These are phyloP conservation scores for Candida piceae DNA, from an alignment of 805 yeast genomes.

Conservation along the genomic window DNA sequence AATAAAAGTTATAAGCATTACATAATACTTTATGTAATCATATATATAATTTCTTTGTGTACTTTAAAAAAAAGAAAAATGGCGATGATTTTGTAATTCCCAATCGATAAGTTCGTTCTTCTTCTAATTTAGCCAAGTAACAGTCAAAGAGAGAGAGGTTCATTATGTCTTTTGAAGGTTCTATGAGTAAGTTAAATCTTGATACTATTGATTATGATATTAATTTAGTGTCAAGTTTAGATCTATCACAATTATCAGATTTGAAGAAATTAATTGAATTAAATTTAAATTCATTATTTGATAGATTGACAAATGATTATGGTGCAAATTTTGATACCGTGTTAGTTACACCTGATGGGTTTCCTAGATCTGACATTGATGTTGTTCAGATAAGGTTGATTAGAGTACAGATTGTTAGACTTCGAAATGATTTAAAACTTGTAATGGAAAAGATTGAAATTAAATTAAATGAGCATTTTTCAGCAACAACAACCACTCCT, in stretches of 20 bases:
- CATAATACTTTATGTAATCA: too few species aligned
- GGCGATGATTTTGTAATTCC: too few species aligned
- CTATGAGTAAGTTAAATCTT: constrained; percentile 19
- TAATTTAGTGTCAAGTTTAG: constrained; percentile 6
- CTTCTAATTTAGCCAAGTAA: too few species aligned
- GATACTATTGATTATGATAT: constrained; percentile 14
- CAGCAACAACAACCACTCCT: not conserved
- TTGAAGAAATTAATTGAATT: constrained; percentile 37
- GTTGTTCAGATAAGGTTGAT: constrained; percentile 61
- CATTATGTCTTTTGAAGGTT: constrained; percentile 21
- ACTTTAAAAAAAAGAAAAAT: too few species aligned
- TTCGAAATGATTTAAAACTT: constrained; percentile 61
- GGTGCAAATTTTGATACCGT: constrained; percentile 54
- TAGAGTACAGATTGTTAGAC: constrained; percentile 58
- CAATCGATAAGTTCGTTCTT: too few species aligned
- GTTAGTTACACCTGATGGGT: constrained; percentile 69
- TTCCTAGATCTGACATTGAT: constrained; percentile 80
- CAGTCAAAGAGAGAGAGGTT: too few species aligned
- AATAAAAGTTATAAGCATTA: too few species aligned
- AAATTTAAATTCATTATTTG: constrained; percentile 37
- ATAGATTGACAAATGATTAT: constrained; percentile 30
- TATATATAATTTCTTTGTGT: too few species aligned
- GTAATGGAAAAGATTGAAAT: constrained; percentile 43
- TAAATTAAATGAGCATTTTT: constrained; percentile 38
- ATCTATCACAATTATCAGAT: constrained; percentile 21